These are phyloP conservation scores for Microcos paniculata DNA, from an alignment of 345 rosid species.

Conservation along the genomic window DNA sequence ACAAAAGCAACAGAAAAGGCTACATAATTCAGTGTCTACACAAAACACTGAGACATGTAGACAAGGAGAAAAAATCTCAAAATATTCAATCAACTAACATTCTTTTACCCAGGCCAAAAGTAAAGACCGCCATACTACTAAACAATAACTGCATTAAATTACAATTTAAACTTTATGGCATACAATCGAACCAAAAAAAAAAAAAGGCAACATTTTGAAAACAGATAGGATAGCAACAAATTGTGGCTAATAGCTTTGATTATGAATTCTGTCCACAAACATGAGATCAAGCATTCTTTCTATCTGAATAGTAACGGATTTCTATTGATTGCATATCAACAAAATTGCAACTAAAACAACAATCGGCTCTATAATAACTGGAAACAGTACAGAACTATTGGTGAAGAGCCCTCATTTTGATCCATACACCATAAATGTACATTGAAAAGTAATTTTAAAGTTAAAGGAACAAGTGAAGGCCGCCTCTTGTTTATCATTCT, in stretches of 20 bases:
- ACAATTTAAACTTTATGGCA: neutral
- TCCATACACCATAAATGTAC: neutral
- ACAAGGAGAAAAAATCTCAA: neutral
- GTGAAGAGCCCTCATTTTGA: neutral
- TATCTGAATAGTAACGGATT: no score
- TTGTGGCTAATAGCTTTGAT: no score
- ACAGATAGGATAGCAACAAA: no score
- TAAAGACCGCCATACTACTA: neutral
- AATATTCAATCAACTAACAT: neutral
- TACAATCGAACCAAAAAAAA: no score
- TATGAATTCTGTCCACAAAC: no score
- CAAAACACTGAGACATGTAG: neutral
- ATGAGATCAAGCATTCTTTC: neutral
- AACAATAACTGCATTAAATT: neutral
- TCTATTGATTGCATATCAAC: neutral
- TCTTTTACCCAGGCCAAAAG: neutral
- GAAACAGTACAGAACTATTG: no score
- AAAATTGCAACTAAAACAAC: neutral
- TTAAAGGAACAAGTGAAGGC: neutral
- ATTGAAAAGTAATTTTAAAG: neutral
- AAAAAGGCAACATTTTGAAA: no score
- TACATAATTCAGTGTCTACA: neutral
- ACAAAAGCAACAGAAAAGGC: neutral
- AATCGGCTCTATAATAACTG: neutral
- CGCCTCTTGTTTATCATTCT: neutral